phyloP scores from a whole-genome alignment of 345 rosid genomes.

The Camelina hispida region DNA sequence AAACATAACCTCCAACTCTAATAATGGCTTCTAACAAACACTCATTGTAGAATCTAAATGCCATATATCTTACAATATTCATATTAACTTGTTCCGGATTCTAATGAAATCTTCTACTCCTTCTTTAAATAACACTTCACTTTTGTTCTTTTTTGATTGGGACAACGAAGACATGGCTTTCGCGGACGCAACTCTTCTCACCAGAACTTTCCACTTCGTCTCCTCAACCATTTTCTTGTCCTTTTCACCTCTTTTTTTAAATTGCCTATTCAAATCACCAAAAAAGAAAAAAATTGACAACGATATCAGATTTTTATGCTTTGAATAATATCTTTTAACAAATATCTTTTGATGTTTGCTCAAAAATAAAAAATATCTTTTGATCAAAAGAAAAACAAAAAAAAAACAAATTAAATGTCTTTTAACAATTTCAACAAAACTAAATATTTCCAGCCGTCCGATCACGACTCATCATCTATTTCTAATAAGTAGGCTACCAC shows the following conservation, averaged over 20 bases:
- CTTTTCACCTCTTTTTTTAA: conserved; percentile 57
- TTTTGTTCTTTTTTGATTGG: conserved; percentile 52
- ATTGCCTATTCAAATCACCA: conserved; percentile 61
- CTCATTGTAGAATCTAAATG: conserved; percentile 1
- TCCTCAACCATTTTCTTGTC: conserved; percentile 57
- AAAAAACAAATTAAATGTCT: too few species aligned
- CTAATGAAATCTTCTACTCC: conserved; percentile 44
- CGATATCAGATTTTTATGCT: conserved; percentile 14
- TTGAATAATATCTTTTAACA: neutral
- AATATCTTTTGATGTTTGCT: too few species aligned
- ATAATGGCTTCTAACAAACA: conserved; percentile 15
- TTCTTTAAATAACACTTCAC: conserved; percentile 28
- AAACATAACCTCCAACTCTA: conserved; percentile 3
- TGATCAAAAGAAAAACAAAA: too few species aligned
- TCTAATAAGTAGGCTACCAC: conserved; percentile 42
- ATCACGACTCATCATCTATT: conserved; percentile 31
- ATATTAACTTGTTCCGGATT: conserved; percentile 30
- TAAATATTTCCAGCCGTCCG: conserved; percentile 25
- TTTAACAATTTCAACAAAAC: neutral
- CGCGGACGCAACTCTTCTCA: conserved; percentile 80
- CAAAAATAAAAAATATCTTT: too few species aligned
- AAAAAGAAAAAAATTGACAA: neutral
- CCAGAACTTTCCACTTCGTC: conserved; percentile 72
- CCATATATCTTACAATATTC: neutral
- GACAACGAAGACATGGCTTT: conserved; percentile 69